Conservation (phyloP, 352 stramenopile species). For the Pythium phragmitis region DNA sequence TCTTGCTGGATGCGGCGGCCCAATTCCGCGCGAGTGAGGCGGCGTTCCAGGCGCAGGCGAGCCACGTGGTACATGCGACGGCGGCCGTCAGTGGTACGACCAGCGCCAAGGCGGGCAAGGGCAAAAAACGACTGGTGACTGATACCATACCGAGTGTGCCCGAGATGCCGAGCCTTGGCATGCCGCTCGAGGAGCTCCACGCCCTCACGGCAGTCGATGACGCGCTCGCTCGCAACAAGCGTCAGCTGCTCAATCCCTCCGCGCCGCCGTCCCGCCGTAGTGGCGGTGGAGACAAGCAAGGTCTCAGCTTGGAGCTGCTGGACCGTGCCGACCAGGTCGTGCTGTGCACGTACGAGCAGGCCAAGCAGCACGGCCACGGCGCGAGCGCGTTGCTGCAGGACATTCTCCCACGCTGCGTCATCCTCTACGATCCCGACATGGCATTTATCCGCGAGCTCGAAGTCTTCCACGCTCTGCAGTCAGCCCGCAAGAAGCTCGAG, state of each 20-base stretch:
- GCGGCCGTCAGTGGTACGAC: not conserved
- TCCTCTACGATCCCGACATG: conserved; percentile 96
- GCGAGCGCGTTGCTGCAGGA: conserved; percentile 85
- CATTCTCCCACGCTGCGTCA: conserved; percentile 86
- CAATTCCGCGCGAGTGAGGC: conserved; percentile 49
- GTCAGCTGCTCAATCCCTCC: conserved; percentile 14
- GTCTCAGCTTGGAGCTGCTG: conserved; percentile 51
- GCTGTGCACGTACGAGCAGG: conserved; percentile 81
- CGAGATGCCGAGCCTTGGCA: conserved; percentile 69
- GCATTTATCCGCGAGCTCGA: conserved; percentile 95
- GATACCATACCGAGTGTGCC: conserved; percentile 5
- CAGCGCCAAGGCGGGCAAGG: not conserved
- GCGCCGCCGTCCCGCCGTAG: not conserved
- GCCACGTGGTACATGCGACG: not conserved
- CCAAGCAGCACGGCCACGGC: conserved; percentile 54
- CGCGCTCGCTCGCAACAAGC: conserved; percentile 20
- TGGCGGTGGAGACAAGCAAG: not conserved
- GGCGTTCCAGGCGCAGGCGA: conserved; percentile 30
- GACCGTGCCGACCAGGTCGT: conserved; percentile 55
- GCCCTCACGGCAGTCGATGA: conserved; percentile 33
- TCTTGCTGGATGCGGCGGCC: conserved; percentile 52
- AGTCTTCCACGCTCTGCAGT: conserved; percentile 83
- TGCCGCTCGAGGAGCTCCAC: conserved; percentile 71
- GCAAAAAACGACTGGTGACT: conserved; percentile 31
- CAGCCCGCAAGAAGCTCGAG: conserved; percentile 37